Base-by-base conservation (phyloP, 2,329 filamentous ascomycete genomes). In the Fusarium bactridioides region DNA sequence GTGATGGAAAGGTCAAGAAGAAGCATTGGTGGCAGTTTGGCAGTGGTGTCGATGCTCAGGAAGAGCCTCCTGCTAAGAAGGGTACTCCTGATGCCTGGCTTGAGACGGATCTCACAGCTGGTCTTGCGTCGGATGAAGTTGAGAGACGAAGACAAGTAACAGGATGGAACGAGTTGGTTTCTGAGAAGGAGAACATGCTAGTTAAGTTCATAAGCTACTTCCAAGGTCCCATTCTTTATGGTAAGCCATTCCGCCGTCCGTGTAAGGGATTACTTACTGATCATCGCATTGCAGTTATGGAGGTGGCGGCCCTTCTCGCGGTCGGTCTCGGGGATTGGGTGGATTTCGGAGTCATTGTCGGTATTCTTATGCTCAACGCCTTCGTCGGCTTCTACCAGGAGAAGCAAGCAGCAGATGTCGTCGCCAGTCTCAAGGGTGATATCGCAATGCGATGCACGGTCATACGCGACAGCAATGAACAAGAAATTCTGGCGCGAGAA, bases 21-120 rank as follows among this genome's bases (percentile, higher is more conserved):
- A 72, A 66, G 45, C 64, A 59, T 29, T 72, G 69, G 69, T 72
- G 69, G 69, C 70, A 69, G 41, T 65, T 72, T 1, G 69, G 69
- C 9, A 60, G 53, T 7, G 50, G 50, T 10, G 45, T 69, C 10
- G 51, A 69, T 18, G n/a, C 60, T 0, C 48, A 58, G 18, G 59
- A 65, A 2, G 60, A 45, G 12, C 19, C 50, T 3, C 25, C 45
- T 19, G 18, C 23, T 1, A 72, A 72, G 18, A 31, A 59, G 16
- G 69, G 69, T 11, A 29, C 56, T 23, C 57, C 69, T 5, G 69
- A 72, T 25, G 55, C 59, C 2, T 72, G 69, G 69, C 43, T 72
- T 11, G 69, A 72, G 29, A 72, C 69, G 0, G 69, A 72, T 13
- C 12, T 72, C 15, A 23, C 38, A 4, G n/a, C 41, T 15, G 69